Evolutionary conservation across 1,284 basidiomycete genomes (phyloP), one percentile per base, ranked within the genome.

Genomic region (Irpex sp.): DNA sequence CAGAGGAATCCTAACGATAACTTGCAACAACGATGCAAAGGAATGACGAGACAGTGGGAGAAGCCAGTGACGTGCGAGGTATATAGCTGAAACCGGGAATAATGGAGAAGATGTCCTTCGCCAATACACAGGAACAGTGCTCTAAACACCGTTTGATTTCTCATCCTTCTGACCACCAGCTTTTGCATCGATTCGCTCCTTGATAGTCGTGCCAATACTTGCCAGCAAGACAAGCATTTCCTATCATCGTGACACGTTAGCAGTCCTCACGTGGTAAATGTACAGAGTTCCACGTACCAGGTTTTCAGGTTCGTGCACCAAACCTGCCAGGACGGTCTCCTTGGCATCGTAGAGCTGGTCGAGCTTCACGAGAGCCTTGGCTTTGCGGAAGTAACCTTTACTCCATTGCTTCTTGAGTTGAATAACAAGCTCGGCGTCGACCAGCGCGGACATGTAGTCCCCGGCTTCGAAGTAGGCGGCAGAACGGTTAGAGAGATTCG

Each of bases 381-480:
- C 94, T 70, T 90, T 97, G 67, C 97, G 82, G 81, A 97, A 97
- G 75, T 98, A 94, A 0, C 96, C 97, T 75, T 98, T 98, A 70
- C 90, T 87, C 97, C 97, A 99, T 34, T 88, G 88, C 63, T 89
- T 83, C 74, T 94, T 93, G 62, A 98, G 78, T 67, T 86, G 78
- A 54, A 97, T 90, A 68, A 98, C 95, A 1, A 89, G 88, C 66
- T 98, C 95, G 0, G 96, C 96, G 73, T 99, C 97, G 21, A 91
- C 90, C 5, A 98, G 79, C 1, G 96, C 94, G 57, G 88, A 87
- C 62, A 95, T 82, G 75, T 84, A 88, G 76, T 96, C 93, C 5
- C 87, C 87, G 1, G 85, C 80, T 65, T 92, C 91, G 59, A 86
- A 85, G 76, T 90, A 92, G 1, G 96, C 91, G 0, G 96, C 94